These are phyloP conservation scores for Striga asiatica DNA, from an alignment of 257 asterid species.

Conservation along the genomic window DNA sequence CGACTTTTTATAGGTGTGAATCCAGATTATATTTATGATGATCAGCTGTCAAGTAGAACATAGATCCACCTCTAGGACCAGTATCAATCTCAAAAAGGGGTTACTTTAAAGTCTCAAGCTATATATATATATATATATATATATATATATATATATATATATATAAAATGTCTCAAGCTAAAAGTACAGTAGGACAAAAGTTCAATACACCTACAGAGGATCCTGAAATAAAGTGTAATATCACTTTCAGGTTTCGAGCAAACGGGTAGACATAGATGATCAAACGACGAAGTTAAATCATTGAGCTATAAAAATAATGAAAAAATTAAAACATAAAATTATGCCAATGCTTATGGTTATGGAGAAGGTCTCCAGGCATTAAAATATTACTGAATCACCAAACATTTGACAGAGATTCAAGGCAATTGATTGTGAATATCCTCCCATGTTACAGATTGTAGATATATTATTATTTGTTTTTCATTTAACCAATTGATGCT, in stretches of 20 bases:
- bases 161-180: neutral
- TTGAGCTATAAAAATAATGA: neutral
- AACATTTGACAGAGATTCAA: too few species aligned
- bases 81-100: neutral
- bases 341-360: neutral
- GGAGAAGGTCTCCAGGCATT: neutral
- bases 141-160: neutral
- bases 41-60: neutral
- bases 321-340: neutral
- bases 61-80: neutral
- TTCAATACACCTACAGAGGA: neutral
- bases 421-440: neutral
- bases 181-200: neutral
- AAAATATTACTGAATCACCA: neutral
- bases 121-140: neutral
- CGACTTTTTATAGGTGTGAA: neutral
- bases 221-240: neutral
- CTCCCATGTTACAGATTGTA: neutral
- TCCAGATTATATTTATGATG: neutral
- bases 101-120: neutral
- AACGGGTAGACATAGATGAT: neutral
- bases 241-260: neutral
- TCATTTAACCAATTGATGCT: too few species aligned
- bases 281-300: too few species aligned
- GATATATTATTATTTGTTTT: neutral